These are phyloP conservation scores for Albizia julibrissin DNA, from an alignment of 306 rosid genomes.

Conservation along the genomic window DNA sequence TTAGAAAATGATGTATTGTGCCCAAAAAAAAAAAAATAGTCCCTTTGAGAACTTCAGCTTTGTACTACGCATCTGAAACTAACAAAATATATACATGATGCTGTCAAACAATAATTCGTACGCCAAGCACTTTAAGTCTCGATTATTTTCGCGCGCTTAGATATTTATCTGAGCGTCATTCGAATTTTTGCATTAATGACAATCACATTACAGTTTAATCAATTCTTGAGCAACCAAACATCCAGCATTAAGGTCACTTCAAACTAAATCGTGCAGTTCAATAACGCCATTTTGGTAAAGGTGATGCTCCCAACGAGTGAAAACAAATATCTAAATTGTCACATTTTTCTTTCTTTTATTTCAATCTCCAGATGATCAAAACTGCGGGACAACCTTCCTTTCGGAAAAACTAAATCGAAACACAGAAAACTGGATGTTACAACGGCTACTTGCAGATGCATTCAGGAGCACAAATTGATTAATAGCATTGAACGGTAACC, in stretches of 20 bases:
- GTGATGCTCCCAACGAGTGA: slow-evolving; percentile 24
- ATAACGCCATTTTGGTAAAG: background rate
- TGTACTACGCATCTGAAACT: slow-evolving; percentile 4
- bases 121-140: background rate
- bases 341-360: slow-evolving; percentile 10
- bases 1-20: background rate
- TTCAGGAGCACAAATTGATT: background rate
- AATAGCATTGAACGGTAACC: slow-evolving; percentile 46
- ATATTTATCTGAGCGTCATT: slow-evolving; percentile 28
- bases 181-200: background rate
- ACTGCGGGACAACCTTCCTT: slow-evolving; percentile 16
- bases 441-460: slow-evolving; percentile 24
- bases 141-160: background rate
- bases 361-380: slow-evolving; percentile 21
- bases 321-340: slow-evolving; percentile 14
- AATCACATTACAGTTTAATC: background rate
- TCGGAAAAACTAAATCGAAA: slow-evolving; percentile 25
- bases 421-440: slow-evolving; percentile 15
- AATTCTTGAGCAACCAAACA: slow-evolving; percentile 20
- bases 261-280: slow-evolving; percentile 29
- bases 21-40: background rate
- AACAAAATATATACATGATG: slow-evolving; percentile 19
- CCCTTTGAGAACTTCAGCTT: slow-evolving; percentile 3
- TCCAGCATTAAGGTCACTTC: slow-evolving; percentile 11
- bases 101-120: background rate